A percentile compares a stretch with the other conserved stretches of the same genome.
Evolutionary conservation across 495 filamentous ascomycete genomes (phyloP).

Genomic region (Schizothecium vesticola): DNA sequence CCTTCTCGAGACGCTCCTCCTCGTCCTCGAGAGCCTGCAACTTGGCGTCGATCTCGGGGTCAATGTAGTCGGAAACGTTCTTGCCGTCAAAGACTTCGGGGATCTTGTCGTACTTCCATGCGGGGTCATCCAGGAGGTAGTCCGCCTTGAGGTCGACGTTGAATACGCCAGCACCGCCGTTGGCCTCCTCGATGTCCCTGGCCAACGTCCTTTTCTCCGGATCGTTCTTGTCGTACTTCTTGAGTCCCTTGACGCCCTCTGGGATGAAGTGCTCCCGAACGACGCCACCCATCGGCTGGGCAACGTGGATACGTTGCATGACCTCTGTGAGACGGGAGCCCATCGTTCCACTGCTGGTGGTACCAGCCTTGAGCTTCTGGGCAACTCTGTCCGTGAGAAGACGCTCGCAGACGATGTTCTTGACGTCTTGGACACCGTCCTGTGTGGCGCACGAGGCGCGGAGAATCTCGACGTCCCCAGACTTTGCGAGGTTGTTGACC

Average conservation of each 20-base stretch:
- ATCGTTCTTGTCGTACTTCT: constrained; percentile 86
- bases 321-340: constrained; percentile 81
- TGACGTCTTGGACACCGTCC: constrained; percentile 88
- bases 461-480: constrained; percentile 83
- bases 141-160: constrained; percentile 84
- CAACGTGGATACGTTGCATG: constrained; percentile 90
- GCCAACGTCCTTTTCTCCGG: constrained; percentile 72
- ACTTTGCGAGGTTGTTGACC: constrained; percentile 72
- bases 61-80: constrained; percentile 95
- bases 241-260: constrained; percentile 68
- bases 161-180: constrained; percentile 92
- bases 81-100: constrained; percentile 86
- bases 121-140: constrained; percentile 74
- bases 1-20: constrained; percentile 81
- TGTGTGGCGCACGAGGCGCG: constrained; percentile 91
- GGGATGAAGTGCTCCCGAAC: constrained; percentile 81
- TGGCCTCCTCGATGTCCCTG: constrained; percentile 84
- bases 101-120: constrained; percentile 94
- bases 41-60: constrained; percentile 92
- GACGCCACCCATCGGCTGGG: constrained; percentile 77
- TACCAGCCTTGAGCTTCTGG: constrained; percentile 89
- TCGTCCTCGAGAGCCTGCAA: constrained; percentile 88
- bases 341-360: constrained; percentile 62
- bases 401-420: constrained; percentile 90
- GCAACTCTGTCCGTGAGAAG: constrained; percentile 87